Conservation (phyloP, 306 rosid genomes). For the Lupinus albus region DNA sequence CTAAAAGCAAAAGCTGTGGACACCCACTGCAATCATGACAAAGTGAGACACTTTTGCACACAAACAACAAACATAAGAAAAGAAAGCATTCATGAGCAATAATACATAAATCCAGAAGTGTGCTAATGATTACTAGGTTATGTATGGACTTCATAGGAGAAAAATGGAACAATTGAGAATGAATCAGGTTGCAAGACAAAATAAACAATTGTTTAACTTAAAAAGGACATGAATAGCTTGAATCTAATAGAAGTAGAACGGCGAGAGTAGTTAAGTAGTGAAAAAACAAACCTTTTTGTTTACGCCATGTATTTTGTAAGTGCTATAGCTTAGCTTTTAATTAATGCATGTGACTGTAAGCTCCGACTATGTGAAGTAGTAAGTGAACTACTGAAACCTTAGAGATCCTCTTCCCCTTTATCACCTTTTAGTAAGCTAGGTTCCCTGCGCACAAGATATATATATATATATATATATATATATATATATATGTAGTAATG, state of each 20-base stretch:
- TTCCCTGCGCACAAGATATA: slow-evolving; percentile 24
- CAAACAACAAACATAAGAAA: neutral
- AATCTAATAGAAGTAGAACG: neutral
- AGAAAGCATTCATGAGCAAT: neutral
- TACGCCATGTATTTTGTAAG: slow-evolving; percentile 38
- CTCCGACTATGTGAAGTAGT: slow-evolving; percentile 3
- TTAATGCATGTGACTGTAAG: slow-evolving; percentile 28
- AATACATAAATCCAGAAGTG: too few relatives aligned
- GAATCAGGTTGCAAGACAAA: too few relatives aligned
- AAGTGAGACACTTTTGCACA: neutral
- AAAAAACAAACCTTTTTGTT: slow-evolving; percentile 43
- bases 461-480: neutral
- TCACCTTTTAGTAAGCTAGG: neutral
- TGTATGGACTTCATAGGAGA: too few relatives aligned
- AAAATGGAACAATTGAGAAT: too few relatives aligned
- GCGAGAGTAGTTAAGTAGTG: slow-evolving; percentile 25
- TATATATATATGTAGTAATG: neutral
- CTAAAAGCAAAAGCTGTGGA: slow-evolving; percentile 12
- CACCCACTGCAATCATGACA: slow-evolving; percentile 38
- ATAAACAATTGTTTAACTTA: too few relatives aligned
- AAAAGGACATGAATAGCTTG: too few relatives aligned
- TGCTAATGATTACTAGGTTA: too few relatives aligned
- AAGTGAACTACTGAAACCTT: neutral
- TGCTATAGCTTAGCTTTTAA: slow-evolving; percentile 31
- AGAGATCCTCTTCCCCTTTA: neutral